Percentiles rank a stretch among this genome's conserved stretches.
These are phyloP conservation scores for Dictyostelium capitatum DNA, from an alignment of 78 protist species.

Conservation along the genomic window DNA sequence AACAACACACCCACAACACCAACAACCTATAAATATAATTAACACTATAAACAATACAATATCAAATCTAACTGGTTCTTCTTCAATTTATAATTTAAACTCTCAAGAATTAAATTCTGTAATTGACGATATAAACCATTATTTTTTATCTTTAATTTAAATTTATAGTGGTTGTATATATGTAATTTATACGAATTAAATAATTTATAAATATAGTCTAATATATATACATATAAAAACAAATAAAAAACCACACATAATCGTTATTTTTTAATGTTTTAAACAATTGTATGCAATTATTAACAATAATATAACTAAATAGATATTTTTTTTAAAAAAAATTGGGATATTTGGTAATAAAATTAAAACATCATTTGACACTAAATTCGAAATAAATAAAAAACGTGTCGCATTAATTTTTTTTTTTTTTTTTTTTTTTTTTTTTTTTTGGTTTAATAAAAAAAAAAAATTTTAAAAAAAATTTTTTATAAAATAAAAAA, in stretches of 20 bases:
- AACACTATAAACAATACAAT: neutral
- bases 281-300: no score
- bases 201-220: neutral
- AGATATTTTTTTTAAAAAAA: no score
- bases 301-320: no score
- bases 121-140: neutral
- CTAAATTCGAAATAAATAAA: no score
- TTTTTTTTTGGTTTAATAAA: neutral
- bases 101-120: neutral
- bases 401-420: neutral
- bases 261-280: no score
- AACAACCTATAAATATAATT: neutral
- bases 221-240: no score
- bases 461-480: neutral
- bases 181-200: neutral
- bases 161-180: no score
- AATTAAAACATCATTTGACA: no score
- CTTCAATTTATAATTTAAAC: neutral
- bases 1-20: neutral
- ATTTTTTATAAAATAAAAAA: no score
- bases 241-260: neutral
- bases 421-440: neutral
- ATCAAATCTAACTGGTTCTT: neutral
- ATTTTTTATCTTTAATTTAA: neutral
- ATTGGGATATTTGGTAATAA: no score